phyloP scores from a whole-genome alignment of 306 rosid species.

The Mimosa pudica region DNA sequence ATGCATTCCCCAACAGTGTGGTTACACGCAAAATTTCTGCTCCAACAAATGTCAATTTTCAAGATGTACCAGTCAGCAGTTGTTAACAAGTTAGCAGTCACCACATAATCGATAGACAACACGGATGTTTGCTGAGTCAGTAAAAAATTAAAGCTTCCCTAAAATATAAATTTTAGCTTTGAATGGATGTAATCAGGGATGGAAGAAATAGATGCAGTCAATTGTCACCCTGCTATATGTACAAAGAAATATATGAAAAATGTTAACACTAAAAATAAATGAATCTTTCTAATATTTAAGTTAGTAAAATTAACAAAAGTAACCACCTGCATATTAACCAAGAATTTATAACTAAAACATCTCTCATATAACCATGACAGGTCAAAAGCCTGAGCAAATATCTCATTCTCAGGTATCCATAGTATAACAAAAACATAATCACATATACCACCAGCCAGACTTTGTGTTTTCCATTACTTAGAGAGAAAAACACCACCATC shows the following conservation, averaged over 20 bases:
- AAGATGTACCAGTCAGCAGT: constrained; percentile 99
- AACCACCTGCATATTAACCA: constrained; percentile 20
- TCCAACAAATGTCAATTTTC: constrained; percentile 99
- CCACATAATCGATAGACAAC: constrained; percentile 81
- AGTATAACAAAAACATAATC: constrained; percentile 17
- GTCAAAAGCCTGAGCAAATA: constrained; percentile 28
- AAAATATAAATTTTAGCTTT: constrained; percentile 49
- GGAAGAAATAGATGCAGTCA: constrained; percentile 40
- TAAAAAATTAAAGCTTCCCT: constrained; percentile 54
- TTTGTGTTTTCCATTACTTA: constrained; percentile 18
- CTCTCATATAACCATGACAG: not conserved
- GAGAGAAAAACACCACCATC: constrained; percentile 1
- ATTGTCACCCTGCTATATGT: constrained; percentile 31
- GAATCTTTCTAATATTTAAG: constrained; percentile 12
- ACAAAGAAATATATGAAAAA: constrained; percentile 23
- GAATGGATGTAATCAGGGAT: constrained; percentile 38
- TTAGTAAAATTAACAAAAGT: constrained; percentile 32
- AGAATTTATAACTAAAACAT: constrained; percentile 23
- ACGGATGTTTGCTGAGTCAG: constrained; percentile 82
- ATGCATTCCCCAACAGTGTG: constrained; percentile 99
- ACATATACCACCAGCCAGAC: constrained; percentile 1
- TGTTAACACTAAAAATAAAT: constrained; percentile 13
- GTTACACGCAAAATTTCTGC: constrained; percentile 99
- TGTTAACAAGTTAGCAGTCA: constrained; percentile 95
- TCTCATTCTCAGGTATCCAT: not conserved